These are phyloP conservation scores for Suillus fuscotomentosus DNA, from an alignment of 768 basidiomycete genomes.

Conservation along the genomic window DNA sequence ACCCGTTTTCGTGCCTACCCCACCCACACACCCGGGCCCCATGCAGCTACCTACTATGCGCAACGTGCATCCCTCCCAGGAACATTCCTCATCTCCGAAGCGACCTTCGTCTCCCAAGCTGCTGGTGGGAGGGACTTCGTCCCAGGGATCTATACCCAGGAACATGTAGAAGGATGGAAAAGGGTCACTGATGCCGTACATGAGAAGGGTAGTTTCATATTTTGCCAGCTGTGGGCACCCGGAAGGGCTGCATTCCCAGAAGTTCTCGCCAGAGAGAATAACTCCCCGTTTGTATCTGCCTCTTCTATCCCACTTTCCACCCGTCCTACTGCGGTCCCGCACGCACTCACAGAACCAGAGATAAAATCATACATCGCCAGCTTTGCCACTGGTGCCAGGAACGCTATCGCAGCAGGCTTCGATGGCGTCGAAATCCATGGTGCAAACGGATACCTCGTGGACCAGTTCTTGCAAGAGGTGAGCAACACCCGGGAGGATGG, in stretches of 20 bases:
- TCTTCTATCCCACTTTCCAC: conserved; percentile 20
- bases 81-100: conserved; percentile 46
- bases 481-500: conserved; percentile 44
- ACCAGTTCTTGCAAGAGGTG: conserved; percentile 42
- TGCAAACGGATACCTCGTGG: conserved; percentile 32
- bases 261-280: conserved; percentile 13
- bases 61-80: conserved; percentile 38
- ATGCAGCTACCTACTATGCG: conserved; percentile 37
- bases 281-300: conserved; percentile 23
- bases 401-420: conserved; percentile 59
- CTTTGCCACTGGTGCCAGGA: conserved; percentile 48
- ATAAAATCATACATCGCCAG: conserved; percentile 43
- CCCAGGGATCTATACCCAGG: conserved; percentile 49
- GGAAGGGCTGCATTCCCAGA: conserved; percentile 33
- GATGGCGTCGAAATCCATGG: conserved; percentile 50
- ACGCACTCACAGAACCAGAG: conserved; percentile 40
- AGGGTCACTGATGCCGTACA: conserved; percentile 44
- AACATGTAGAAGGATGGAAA: conserved; percentile 58
- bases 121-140: conserved; percentile 33
- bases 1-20: conserved; percentile 31
- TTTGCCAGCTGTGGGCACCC: conserved; percentile 48
- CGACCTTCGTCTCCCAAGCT: conserved; percentile 34
- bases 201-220: conserved; percentile 40
- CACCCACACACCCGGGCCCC: conserved; percentile 26
- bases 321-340: conserved; percentile 24